Evolutionary conservation across 1,139 yeast species (phyloP).

Genomic region (Candida sp.): DNA sequence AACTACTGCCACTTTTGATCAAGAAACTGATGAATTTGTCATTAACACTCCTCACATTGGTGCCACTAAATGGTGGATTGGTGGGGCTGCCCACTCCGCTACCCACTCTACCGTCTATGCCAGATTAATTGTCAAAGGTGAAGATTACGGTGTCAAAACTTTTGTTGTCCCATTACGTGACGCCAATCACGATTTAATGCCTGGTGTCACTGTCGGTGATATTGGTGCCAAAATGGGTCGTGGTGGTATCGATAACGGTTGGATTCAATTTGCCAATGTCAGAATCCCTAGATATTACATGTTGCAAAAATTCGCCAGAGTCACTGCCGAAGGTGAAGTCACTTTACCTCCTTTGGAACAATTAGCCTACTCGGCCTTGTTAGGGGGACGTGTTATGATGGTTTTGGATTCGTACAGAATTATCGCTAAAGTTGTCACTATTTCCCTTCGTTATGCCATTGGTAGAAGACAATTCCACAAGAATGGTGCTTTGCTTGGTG

Average conservation of each 20-base stretch:
- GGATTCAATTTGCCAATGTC: slow-evolving; percentile 86
- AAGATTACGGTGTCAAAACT: slow-evolving; percentile 88
- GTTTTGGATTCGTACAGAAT: slow-evolving; percentile 80
- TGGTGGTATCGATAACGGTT: slow-evolving; percentile 87
- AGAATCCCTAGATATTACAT: slow-evolving; percentile 80
- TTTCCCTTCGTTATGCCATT: slow-evolving; percentile 85
- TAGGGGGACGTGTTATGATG: slow-evolving; percentile 90
- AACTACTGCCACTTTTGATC: slow-evolving; percentile 84
- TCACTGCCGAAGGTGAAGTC: slow-evolving; percentile 68
- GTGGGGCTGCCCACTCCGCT: slow-evolving; percentile 95
- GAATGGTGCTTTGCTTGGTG: slow-evolving; percentile 18
- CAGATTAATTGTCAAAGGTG: slow-evolving; percentile 72
- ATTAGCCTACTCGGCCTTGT: slow-evolving; percentile 79
- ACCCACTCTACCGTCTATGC: slow-evolving; percentile 84
- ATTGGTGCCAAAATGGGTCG: slow-evolving; percentile 95
- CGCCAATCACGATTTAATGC: slow-evolving; percentile 60
- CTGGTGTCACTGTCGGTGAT: slow-evolving; percentile 86
- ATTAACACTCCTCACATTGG: slow-evolving; percentile 87
- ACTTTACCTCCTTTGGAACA: slow-evolving; percentile 79
- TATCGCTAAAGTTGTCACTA: slow-evolving; percentile 75
- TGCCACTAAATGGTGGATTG: slow-evolving; percentile 98
- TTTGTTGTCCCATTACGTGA: slow-evolving; percentile 90
- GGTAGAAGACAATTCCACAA: slow-evolving; percentile 82
- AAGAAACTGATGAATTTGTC: slow-evolving; percentile 59
- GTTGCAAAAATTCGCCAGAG: slow-evolving; percentile 79